Evolutionary conservation across 306 rosid genomes (phyloP).

Genomic region (Dalbergia cochinchinensis): DNA sequence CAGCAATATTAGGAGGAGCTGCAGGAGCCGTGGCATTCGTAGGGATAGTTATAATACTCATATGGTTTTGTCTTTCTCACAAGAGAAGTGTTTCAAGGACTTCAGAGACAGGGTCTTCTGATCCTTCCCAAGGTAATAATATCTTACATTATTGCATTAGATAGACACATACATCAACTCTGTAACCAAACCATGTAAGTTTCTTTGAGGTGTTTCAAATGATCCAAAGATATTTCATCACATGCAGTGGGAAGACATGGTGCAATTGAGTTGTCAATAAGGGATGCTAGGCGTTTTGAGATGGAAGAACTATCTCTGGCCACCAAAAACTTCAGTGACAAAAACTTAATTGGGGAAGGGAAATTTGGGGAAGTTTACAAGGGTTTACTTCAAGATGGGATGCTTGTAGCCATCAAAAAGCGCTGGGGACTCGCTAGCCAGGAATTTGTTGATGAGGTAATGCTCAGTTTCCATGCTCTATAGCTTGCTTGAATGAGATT

Average conservation of each 20-base stretch:
- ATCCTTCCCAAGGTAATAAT: slow-evolving; percentile 86
- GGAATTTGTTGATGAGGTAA: slow-evolving; percentile 85
- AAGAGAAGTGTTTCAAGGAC: slow-evolving; percentile 65
- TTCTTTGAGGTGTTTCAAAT: not conserved
- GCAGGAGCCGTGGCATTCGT: slow-evolving; percentile 98
- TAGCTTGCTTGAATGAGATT: slow-evolving; percentile 3
- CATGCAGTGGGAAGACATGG: slow-evolving; percentile 71
- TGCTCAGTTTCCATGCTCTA: slow-evolving; percentile 27
- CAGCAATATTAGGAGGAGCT: slow-evolving; percentile 92
- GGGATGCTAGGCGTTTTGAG: slow-evolving; percentile 70
- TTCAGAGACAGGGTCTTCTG: slow-evolving; percentile 96
- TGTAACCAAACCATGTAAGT: too few species aligned
- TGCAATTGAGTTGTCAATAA: slow-evolving; percentile 63
- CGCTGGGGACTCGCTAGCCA: slow-evolving; percentile 71
- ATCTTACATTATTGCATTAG: slow-evolving; percentile 6
- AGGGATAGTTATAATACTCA: slow-evolving; percentile 66
- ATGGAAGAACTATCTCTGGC: slow-evolving; percentile 74
- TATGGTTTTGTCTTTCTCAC: slow-evolving; percentile 67
- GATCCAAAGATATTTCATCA: slow-evolving; percentile 18
- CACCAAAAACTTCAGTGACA: slow-evolving; percentile 72
- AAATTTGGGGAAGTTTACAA: slow-evolving; percentile 85
- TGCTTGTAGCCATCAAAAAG: slow-evolving; percentile 91
- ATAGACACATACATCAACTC: not conserved
- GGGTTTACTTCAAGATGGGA: slow-evolving; percentile 94
- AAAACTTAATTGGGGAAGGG: slow-evolving; percentile 74